Conservation (phyloP, 345 rosid species). For the Gossypium anomalum region DNA sequence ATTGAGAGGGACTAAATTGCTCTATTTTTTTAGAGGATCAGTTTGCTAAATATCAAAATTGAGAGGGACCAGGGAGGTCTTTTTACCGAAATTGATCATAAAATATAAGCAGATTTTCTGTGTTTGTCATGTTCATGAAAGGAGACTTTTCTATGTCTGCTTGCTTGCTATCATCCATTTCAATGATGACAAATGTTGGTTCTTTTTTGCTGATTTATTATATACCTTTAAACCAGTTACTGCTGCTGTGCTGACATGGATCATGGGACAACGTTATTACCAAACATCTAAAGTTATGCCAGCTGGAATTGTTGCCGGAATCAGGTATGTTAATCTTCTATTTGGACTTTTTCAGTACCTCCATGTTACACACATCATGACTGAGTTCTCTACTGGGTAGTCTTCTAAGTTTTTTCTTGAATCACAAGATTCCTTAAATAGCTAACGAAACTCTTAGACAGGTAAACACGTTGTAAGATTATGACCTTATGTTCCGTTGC, state of each 20-base stretch:
- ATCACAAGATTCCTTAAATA: not conserved
- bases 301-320: constrained; percentile 79
- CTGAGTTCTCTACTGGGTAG: not conserved
- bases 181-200: not conserved
- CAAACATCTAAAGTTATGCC: constrained; percentile 93
- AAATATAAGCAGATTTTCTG: not conserved
- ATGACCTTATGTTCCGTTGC: not conserved
- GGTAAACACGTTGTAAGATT: not conserved
- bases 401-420: not conserved
- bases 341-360: not conserved
- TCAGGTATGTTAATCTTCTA: constrained; percentile 45
- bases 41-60: not conserved
- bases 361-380: not conserved
- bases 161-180: not conserved
- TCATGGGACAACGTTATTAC: constrained; percentile 87
- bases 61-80: not conserved
- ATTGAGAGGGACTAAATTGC: too few species aligned
- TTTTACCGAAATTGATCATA: not conserved
- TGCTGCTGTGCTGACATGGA: constrained; percentile 61
- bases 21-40: too few species aligned
- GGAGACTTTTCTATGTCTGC: not conserved
- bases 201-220: constrained; percentile 10
- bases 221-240: constrained; percentile 40
- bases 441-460: not conserved
- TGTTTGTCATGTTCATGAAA: constrained; percentile 2